Evolutionary conservation across 2,329 filamentous ascomycete genomes (phyloP), one percentile per base, ranked within the genome.

Genomic region (Atkinsonella hypoxylon): DNA sequence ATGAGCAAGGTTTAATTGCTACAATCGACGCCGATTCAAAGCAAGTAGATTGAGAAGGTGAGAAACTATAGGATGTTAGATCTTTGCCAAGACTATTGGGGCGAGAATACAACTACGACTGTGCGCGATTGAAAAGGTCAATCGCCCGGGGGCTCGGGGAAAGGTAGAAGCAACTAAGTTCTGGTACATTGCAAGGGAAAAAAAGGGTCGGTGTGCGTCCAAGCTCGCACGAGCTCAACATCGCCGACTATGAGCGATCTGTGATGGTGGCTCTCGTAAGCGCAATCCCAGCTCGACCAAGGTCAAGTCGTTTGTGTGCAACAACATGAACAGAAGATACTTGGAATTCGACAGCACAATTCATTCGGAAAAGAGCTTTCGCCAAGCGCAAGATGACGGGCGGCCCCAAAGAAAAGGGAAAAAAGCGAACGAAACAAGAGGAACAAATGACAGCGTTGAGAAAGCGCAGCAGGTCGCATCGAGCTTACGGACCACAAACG

Each of bases 401-500:
- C n/a, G n/a, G n/a, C n/a, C 17, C 22, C 36, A 34, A 42, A 38
- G 26, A 13, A n/a, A 20, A 36, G 22, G 18, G 17, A 13, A 39
- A 38, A 17, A 32, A 10, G 13, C 2, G 34, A 6, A 26, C 22
- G 36, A 26, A 22, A 32, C 15, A 26, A 4, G 32, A 36, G 32
- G 22, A 26, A 26, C 26, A 5, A 7, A 26, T 7, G 26, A 26
- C 34, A 36, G 34, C 34, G 12, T 36, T 13, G 36, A 26, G 6
- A 47, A 20, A 41, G 18, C 4, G 32, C 34, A 44, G 34, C 34
- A 41, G 18, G 32, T 17, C 15, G 9, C 22, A 40, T 41, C n/a
- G 39, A 18, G 15, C 36, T 12, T 10, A 51, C 50, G 46, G 48
- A 51, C 50, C 50, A 48, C 46, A 45, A 41, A 20, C 22, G 26